phyloP scores from a whole-genome alignment of 305 asterid species.

The Petunia hybrid region DNA sequence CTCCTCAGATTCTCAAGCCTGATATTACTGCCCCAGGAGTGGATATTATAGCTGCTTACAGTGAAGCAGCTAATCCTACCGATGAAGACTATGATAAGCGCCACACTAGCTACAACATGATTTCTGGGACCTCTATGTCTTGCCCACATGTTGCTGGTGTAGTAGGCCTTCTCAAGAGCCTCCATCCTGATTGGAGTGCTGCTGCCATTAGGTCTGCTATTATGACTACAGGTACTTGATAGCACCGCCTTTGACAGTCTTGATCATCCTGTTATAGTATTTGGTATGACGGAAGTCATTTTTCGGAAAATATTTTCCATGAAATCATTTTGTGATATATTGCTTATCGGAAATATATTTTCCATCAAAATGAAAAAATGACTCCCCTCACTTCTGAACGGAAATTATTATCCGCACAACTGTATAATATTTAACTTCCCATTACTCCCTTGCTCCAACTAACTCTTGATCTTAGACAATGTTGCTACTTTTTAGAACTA shows the following conservation, averaged over 20 bases:
- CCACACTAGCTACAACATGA: conserved; percentile 41
- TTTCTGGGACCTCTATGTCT: conserved; percentile 83
- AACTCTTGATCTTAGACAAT: no score
- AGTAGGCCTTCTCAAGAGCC: conserved; percentile 63
- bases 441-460: no score
- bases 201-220: conserved; percentile 78
- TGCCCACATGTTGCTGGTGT: conserved; percentile 85
- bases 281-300: no score
- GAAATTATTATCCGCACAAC: no score
- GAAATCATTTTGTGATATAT: no score
- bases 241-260: not conserved
- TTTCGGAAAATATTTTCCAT: no score
- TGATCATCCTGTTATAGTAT: not conserved
- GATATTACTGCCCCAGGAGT: conserved; percentile 84
- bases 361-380: no score
- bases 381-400: no score
- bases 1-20: conserved; percentile 80
- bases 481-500: no score
- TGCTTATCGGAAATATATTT: no score
- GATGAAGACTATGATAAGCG: conserved; percentile 40
- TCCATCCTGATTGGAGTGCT: conserved; percentile 79
- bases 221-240: conserved; percentile 58
- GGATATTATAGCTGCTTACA: conserved; percentile 64
- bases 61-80: conserved; percentile 46
- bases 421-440: no score